Evolutionary conservation across 495 filamentous ascomycete genomes (phyloP).

Genomic region (Stereocaulon alpinum): DNA sequence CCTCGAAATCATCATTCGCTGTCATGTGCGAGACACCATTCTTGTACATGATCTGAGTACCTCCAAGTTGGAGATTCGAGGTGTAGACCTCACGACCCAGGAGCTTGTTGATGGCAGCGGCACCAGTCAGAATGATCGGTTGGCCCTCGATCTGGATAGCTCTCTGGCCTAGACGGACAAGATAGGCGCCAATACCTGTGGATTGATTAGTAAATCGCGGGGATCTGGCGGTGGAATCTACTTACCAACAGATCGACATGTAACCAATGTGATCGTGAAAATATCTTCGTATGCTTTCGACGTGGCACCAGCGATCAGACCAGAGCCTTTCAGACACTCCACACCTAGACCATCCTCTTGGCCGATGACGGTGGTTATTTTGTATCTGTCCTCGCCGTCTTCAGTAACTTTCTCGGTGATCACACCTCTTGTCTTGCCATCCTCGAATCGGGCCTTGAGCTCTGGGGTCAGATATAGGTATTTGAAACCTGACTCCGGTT

Average conservation of each 20-base stretch:
- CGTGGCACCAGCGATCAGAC: constrained; percentile 95
- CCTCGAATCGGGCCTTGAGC: constrained; percentile 79
- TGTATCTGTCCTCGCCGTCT: constrained; percentile 82
- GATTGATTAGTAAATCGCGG: constrained; percentile 1
- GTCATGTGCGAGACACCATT: constrained; percentile 99
- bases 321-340: constrained; percentile 92
- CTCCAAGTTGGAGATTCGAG: constrained; percentile 96
- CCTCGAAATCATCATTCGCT: constrained; percentile 92
- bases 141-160: constrained; percentile 98
- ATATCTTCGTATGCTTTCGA: constrained; percentile 97
- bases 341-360: constrained; percentile 94
- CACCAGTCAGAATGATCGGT: constrained; percentile 97
- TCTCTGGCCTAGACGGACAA: constrained; percentile 93
- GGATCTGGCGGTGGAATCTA: constrained; percentile 12
- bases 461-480: constrained; percentile 93
- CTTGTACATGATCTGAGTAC: constrained; percentile 99
- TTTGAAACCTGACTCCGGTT: constrained; percentile 88
- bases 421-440: constrained; percentile 67
- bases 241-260: constrained; percentile 85
- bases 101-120: constrained; percentile 94
- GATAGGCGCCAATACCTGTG: constrained; percentile 86
- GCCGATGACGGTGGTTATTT: constrained; percentile 90
- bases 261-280: constrained; percentile 96
- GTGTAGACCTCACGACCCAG: constrained; percentile 97
- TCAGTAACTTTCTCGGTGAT: constrained; percentile 80